Evolutionary conservation across 2,329 filamentous ascomycete species (phyloP), one percentile per base, ranked within the genome.

Genomic region (Polychaeton citri): DNA sequence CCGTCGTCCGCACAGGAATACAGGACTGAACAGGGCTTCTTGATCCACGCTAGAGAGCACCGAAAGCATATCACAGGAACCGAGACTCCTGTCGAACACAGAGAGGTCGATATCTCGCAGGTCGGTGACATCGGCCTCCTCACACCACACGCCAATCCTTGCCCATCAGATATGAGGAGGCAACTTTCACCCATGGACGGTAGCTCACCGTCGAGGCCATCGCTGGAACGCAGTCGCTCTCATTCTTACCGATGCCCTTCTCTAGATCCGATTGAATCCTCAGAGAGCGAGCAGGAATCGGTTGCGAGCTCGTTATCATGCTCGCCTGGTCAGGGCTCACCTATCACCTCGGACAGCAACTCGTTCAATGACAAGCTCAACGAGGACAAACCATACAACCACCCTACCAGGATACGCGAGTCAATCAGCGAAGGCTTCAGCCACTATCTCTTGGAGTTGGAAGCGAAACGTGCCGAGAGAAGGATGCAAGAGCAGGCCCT

Each of bases 401-500:
- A 72, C 54, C 63, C 65, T 43, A 67, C 72, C 39, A 68, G 77
- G 26, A 58, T 60, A 42, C 57, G 63, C 58, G 81, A 65, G 67
- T 86, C 69, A 38, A 79, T 81, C 43, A 82, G 90, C 51, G 81
- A 83, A 43, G 72, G 74, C 43, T 80, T 82, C 47, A 76, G 80
- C 35, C 76, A 78, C 24, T 87, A 87, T 56, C 62, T 94, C 37
- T 71, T 93, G 39, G 76, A 81, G 38, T 65, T 93, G 38, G 83
- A 86, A 30, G 82, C 82, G 34, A 79, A 77, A 51, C 79, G 85
- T 51, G 82, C 81, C 6, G 79, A 90, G 55, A 76, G 78, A 51
- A 80, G 88, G 55, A 66, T 95, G 43, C 76, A 81, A 43, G 83
- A 93, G 48, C 69, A 75, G 51, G 81, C 79, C 33, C 68, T 86